Conservation (phyloP, 2,329 filamentous ascomycete species). For the Colletotrichum coccodes region DNA sequence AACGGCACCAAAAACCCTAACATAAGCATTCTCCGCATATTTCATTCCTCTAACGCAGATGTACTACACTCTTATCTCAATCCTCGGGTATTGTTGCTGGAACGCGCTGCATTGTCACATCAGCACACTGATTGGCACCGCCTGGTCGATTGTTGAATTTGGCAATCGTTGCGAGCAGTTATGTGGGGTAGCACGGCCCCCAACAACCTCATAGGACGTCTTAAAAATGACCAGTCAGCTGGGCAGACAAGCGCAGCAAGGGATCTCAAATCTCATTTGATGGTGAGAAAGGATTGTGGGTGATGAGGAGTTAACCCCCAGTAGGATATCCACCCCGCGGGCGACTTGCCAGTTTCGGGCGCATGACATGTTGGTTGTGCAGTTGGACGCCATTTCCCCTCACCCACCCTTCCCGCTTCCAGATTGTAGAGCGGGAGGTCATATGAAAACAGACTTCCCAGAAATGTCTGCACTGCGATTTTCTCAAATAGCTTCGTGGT, state of each 20-base stretch:
- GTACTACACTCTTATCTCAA: no score
- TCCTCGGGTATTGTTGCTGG: not conserved
- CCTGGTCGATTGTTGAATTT: not conserved
- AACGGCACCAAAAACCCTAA: no score
- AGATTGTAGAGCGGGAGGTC: not conserved
- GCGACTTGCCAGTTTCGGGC: not conserved
- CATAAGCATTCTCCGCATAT: no score
- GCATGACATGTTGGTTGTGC: not conserved
- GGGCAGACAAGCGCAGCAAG: not conserved
- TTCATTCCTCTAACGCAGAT: no score
- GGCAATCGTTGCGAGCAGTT: not conserved
- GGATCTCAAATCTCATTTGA: not conserved
- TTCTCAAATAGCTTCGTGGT: no score
- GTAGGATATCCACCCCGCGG: not conserved
- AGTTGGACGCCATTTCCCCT: not conserved
- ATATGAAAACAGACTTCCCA: not conserved
- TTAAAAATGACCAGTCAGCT: not conserved
- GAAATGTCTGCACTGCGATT: not conserved
- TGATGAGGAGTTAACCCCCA: not conserved
- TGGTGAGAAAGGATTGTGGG: not conserved
- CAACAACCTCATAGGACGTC: not conserved
- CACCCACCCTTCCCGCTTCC: not conserved
- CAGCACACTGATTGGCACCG: not conserved
- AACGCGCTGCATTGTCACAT: no score
- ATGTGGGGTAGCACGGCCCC: not conserved